Evolutionary conservation across 345 rosid genomes (phyloP), one percentile per base, ranked within the genome.

Genomic region (Euphorbia tirucalli): DNA sequence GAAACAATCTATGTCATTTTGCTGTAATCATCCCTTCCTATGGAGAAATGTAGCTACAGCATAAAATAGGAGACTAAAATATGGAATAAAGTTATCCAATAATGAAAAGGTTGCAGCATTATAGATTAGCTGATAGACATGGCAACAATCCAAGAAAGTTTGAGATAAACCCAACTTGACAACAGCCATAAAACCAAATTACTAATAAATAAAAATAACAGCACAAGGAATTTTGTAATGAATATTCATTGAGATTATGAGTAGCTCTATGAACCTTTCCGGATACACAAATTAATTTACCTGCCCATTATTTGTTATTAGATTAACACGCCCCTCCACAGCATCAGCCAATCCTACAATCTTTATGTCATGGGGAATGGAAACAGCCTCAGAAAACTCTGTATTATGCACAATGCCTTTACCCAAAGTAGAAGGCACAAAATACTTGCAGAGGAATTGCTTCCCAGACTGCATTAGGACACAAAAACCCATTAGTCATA

Each of bases 361-460:
- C 82, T 85, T 95, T 61, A 84, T 73, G 71, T 89, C 90, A 32
- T 75, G 82, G 54, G 86, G 81, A 83, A 75, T 64, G 71, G 91
- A 75, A 37, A 75, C 75, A 57, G 78, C 75, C 80, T 84, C 82
- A 67, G 89, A 56, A 68, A 85, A 81, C 70, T 89, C 89, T 71
- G 76, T 58, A 77, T 83, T 83, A 66, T 61, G 81, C 15, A 83
- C 75, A 72, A 75, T 81, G 60, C 73, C 82, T 79, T 83, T 77
- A 39, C 80, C 78, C 85, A 89, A 71, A 83, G 76, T 77, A 75
- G 87, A 80, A 71, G 97, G 97, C 41, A 95, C 57, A 72, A 81
- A 76, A 87, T 85, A 95, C 75, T 83, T 88, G 79, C 99, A 92
- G 72, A 92, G 85, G 81, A 97, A 95, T 75, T 88, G 93, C 77